These are phyloP conservation scores for Ustilago trichophora DNA, from an alignment of 1,284 basidiomycete genomes.

Conservation along the genomic window DNA sequence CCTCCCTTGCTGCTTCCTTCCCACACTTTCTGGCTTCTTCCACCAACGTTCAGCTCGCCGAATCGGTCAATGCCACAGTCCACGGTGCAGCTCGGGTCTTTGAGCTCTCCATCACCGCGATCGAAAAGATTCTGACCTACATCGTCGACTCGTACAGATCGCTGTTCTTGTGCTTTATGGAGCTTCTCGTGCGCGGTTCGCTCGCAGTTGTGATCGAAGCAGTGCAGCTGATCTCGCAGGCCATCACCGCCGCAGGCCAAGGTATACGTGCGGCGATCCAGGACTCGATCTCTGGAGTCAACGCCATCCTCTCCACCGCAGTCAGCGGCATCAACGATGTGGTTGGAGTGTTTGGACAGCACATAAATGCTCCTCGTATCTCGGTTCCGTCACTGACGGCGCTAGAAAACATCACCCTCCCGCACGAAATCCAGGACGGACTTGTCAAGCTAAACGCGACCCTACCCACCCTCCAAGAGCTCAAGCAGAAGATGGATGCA, in stretches of 20 bases:
- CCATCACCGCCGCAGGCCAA: conserved; percentile 77
- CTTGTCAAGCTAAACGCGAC: conserved; percentile 80
- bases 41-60: conserved; percentile 80
- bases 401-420: conserved; percentile 82
- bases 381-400: conserved; percentile 69
- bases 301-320: conserved; percentile 34
- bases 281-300: conserved; percentile 41
- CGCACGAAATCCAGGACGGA: conserved; percentile 78
- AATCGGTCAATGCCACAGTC: conserved; percentile 80
- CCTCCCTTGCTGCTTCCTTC: conserved; percentile 81
- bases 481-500: conserved; percentile 77
- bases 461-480: conserved; percentile 79
- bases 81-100: conserved; percentile 73
- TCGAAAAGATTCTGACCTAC: conserved; percentile 70
- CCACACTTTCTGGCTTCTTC: conserved; percentile 85
- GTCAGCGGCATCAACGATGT: conserved; percentile 49
- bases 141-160: conserved; percentile 90
- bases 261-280: conserved; percentile 77
- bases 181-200: conserved; percentile 83
- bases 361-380: conserved; percentile 37
- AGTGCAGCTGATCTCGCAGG: conserved; percentile 73
- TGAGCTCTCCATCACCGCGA: conserved; percentile 34
- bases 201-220: conserved; percentile 82
- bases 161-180: conserved; percentile 88
- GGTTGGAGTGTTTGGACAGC: conserved; percentile 40